Evolutionary conservation across 2,329 filamentous ascomycete genomes (phyloP), one percentile per base, ranked within the genome.

Genomic region (Scleromitrula shiraiana): DNA sequence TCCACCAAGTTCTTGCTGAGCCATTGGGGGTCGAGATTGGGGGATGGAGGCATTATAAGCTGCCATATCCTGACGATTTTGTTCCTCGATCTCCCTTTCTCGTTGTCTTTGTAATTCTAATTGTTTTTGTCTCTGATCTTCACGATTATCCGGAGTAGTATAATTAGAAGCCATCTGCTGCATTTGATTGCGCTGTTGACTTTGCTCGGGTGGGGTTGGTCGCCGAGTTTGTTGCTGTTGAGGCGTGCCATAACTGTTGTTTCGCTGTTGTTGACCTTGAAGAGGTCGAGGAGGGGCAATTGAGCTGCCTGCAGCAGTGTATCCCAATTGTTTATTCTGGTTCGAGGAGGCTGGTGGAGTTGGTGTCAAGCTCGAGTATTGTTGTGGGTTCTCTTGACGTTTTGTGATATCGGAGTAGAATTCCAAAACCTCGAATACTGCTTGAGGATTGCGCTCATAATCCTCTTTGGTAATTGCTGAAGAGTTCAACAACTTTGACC

Each of bases 381-480:
- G 75, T 56, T 78, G 75, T 8, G 83, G 82, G 61, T 88, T 82
- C 49, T 88, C 81, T 42, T 78, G 76, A 53, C 83, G 75, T 70
- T 88, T 88, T 54, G 84, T 83, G 40, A 90, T 83, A 65, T 89
- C 85, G 1, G 85, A 88, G 68, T 90, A 91, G 68, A 91, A 91
- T 64, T 90, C 84, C 15, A 91, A 71, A 37, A 88, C 86, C 64
- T 91, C 86, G 47, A 88, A 82, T 22, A 81, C 85, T 50, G 81
- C 88, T 70, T 91, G 85, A 5, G 93, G 93, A 62, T 98, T 96
- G 63, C 93, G 90, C 69, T 95, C 88, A 68, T 97, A 97, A 65
- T 98, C 93, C 62, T 98, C 93, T 68, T 96, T 95, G 51, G 93
- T 97, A 62, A 98, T 93, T 50, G 93, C 93, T 2, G 93, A 97